A percentile compares a stretch with the other conserved stretches of the same genome.
Conservation (phyloP, 2,329 filamentous ascomycete species). For the Curvularia sp. region DNA sequence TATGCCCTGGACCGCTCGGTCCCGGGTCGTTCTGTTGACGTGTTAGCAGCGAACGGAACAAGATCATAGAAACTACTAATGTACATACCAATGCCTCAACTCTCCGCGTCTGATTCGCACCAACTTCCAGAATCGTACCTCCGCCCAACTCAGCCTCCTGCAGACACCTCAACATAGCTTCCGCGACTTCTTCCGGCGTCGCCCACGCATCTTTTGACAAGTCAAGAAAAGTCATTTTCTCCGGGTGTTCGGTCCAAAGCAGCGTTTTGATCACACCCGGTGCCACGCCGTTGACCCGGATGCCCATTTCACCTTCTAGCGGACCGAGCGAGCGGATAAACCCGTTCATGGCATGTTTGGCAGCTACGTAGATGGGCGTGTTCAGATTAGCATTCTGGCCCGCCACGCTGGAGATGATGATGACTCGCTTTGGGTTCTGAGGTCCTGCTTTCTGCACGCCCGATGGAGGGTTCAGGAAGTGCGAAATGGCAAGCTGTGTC, state of each 20-base stretch:
- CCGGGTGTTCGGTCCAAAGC: slow-evolving; percentile 67
- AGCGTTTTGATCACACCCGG: slow-evolving; percentile 69
- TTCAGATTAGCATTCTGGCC: slow-evolving; percentile 47
- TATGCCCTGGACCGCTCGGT: slow-evolving; percentile 58
- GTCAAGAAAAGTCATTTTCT: slow-evolving; percentile 63
- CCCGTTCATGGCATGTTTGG: slow-evolving; percentile 56
- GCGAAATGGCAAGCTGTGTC: slow-evolving; percentile 57
- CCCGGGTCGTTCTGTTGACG: slow-evolving; percentile 59
- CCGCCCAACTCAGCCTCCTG: slow-evolving; percentile 59
- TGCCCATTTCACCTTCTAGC: slow-evolving; percentile 59
- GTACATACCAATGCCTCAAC: slow-evolving; percentile 53
- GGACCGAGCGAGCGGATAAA: slow-evolving; percentile 60
- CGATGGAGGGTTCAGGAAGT: slow-evolving; percentile 51
- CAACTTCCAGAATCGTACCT: slow-evolving; percentile 63
- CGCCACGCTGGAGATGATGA: slow-evolving; percentile 56
- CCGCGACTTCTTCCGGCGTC: slow-evolving; percentile 66
- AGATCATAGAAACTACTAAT: background rate
- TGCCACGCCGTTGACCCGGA: slow-evolving; percentile 66
- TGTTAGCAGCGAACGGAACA: background rate
- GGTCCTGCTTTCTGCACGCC: slow-evolving; percentile 43
- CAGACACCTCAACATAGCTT: slow-evolving; percentile 64
- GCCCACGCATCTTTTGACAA: slow-evolving; percentile 62
- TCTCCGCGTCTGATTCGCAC: slow-evolving; percentile 58
- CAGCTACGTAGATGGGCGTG: slow-evolving; percentile 56
- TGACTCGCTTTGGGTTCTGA: slow-evolving; percentile 55